phyloP scores from a whole-genome alignment of 1,139 yeast species.

The Hemisphaericaspora xylofermentans region DNA sequence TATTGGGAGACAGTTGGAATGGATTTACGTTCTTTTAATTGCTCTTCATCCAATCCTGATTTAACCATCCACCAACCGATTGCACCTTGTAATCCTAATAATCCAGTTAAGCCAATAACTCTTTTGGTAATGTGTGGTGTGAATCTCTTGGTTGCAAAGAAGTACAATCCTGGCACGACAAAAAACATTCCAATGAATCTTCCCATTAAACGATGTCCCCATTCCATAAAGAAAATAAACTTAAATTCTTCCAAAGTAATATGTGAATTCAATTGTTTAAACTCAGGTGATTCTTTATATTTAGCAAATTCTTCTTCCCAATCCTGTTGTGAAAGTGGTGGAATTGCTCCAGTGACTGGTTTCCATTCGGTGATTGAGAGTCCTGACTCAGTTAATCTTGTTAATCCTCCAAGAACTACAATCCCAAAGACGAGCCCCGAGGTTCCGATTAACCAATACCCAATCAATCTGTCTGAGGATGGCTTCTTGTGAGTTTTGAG shows the following conservation, averaged over 20 bases:
- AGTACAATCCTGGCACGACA: conserved; percentile 81
- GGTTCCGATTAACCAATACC: conserved; percentile 89
- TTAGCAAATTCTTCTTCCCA: conserved; percentile 85
- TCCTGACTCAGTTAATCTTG: conserved; percentile 94
- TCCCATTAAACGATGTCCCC: conserved; percentile 94
- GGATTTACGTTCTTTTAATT: conserved; percentile 74
- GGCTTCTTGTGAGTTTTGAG: not conserved
- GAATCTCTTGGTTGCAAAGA: conserved; percentile 66
- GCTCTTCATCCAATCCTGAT: conserved; percentile 85
- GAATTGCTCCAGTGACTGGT: conserved; percentile 93
- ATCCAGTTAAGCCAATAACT: conserved; percentile 66
- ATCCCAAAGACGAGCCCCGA: conserved; percentile 92
- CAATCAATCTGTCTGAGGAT: conserved; percentile 55
- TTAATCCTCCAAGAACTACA: conserved; percentile 93
- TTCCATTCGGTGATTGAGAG: conserved; percentile 97
- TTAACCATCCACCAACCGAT: conserved; percentile 99
- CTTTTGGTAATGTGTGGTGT: conserved; percentile 67
- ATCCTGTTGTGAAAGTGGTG: conserved; percentile 75
- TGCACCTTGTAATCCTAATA: conserved; percentile 90
- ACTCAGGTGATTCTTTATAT: conserved; percentile 88
- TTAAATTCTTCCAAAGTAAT: conserved; percentile 91
- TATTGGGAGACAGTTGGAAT: conserved; percentile 97
- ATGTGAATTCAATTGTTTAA: conserved; percentile 82
- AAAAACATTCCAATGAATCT: conserved; percentile 84
- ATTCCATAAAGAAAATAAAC: conserved; percentile 94